These are phyloP conservation scores for Aspergillus uvarum DNA, from an alignment of 2,329 filamentous ascomycete genomes.

Conservation along the genomic window DNA sequence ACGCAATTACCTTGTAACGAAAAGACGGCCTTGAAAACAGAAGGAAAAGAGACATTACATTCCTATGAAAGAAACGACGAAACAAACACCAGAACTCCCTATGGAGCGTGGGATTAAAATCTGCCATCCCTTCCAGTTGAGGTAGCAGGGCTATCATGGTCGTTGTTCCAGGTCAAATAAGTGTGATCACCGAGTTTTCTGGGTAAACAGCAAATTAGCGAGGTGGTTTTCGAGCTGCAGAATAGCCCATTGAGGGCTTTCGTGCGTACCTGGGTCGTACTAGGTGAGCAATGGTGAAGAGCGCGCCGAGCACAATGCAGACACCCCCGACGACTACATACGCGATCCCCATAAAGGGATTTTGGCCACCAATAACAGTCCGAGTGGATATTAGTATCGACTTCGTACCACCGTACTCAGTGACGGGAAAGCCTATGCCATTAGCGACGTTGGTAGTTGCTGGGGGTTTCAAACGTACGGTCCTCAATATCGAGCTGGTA, in stretches of 20 bases:
- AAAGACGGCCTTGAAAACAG: not conserved
- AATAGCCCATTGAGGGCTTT: not conserved
- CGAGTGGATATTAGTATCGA: slow-evolving; percentile 84
- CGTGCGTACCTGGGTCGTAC: slow-evolving; percentile 76
- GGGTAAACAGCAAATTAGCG: not conserved
- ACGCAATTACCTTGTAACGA: not conserved
- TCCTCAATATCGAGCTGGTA: slow-evolving; percentile 77
- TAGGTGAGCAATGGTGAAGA: slow-evolving; percentile 89
- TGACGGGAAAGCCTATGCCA: slow-evolving; percentile 72
- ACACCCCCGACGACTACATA: slow-evolving; percentile 93
- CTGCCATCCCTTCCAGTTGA: slow-evolving; percentile 57
- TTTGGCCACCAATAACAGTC: slow-evolving; percentile 91
- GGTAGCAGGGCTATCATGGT: slow-evolving; percentile 58
- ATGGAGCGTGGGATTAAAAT: slow-evolving; percentile 29
- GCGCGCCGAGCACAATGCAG: slow-evolving; percentile 80
- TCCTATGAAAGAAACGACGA: not conserved
- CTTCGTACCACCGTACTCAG: slow-evolving; percentile 80
- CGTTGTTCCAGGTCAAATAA: slow-evolving; percentile 92
- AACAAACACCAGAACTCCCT: not conserved
- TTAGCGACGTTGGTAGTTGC: slow-evolving; percentile 13
- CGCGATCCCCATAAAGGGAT: slow-evolving; percentile 92
- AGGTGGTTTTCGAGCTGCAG: not conserved
- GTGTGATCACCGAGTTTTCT: slow-evolving; percentile 98
- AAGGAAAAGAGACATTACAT: not conserved
- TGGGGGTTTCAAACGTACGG: slow-evolving; percentile 58